These are phyloP conservation scores for Camelina hispida DNA, from an alignment of 345 rosid species.

Conservation along the genomic window DNA sequence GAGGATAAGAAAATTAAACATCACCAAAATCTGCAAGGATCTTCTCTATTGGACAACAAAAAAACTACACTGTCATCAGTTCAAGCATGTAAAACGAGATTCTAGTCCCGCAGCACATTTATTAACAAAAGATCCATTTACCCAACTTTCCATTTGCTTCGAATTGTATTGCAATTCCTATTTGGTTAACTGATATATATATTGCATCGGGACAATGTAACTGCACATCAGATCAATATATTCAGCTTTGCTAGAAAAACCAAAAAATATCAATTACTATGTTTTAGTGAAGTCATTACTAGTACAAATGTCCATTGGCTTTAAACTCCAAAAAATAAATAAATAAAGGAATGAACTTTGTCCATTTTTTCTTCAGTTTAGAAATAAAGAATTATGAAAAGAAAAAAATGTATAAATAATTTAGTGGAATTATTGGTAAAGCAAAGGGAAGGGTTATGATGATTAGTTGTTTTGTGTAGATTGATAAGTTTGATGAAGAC, in stretches of 20 bases:
- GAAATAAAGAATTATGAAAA: neutral
- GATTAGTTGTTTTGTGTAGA: conserved; percentile 44
- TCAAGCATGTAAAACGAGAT: too few species aligned
- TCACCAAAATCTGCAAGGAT: too few species aligned
- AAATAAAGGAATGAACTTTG: neutral
- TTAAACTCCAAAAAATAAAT: neutral
- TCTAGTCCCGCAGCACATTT: too few species aligned
- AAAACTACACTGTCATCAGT: too few species aligned
- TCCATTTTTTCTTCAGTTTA: neutral
- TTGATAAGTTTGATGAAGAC: conserved; percentile 50
- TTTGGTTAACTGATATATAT: too few species aligned
- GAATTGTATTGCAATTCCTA: neutral
- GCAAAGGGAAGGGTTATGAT: neutral
- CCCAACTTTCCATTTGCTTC: too few species aligned
- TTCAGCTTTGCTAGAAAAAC: too few species aligned
- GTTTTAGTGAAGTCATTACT: neutral
- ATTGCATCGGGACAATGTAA: neutral
- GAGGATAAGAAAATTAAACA: too few species aligned
- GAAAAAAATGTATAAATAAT: neutral
- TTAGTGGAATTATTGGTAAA: neutral
- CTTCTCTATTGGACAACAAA: too few species aligned
- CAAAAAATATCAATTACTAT: neutral
- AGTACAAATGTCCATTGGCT: neutral
- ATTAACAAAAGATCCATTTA: too few species aligned
- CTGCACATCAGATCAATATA: neutral